Percentiles rank a stretch among this genome's conserved stretches.
phyloP scores from a whole-genome alignment of 768 basidiomycete species.

The Lactifluus hygrophoroides region DNA sequence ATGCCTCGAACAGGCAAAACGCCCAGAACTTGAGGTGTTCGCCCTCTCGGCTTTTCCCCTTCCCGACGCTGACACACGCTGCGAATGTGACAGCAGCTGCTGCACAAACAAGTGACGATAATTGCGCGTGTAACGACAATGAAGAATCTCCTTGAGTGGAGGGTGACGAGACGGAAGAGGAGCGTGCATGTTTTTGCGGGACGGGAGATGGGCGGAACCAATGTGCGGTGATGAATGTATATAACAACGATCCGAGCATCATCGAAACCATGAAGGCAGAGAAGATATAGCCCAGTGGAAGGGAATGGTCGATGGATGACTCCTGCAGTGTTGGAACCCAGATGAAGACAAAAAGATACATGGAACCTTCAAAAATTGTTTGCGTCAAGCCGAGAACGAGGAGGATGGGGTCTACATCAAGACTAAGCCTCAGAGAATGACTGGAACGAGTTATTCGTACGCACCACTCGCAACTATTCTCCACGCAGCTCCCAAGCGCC shows the following conservation, averaged over 20 bases:
- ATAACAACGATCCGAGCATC: constrained; percentile 71
- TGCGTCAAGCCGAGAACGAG: constrained; percentile 62
- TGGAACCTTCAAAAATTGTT: constrained; percentile 77
- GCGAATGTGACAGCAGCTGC: constrained; percentile 49
- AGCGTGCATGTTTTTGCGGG: constrained; percentile 9
- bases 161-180: constrained; percentile 3
- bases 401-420: constrained; percentile 44
- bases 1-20: constrained; percentile 68
- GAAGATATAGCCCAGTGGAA: constrained; percentile 75
- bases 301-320: constrained; percentile 33
- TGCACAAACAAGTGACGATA: constrained; percentile 56
- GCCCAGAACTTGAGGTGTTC: constrained; percentile 57
- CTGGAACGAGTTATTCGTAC: neutral
- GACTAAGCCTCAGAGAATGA: neutral
- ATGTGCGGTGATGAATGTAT: constrained; percentile 39
- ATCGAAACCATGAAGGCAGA: constrained; percentile 75
- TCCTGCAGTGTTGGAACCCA: constrained; percentile 77
- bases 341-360: constrained; percentile 80
- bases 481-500: constrained; percentile 48
- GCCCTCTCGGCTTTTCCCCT: constrained; percentile 22
- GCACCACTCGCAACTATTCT: constrained; percentile 35
- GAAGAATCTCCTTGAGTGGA: constrained; percentile 29
- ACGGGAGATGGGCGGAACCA: constrained; percentile 22
- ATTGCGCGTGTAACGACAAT: constrained; percentile 54
- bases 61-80: constrained; percentile 33